Percentiles rank a stretch among this genome's conserved stretches.
Conservation (phyloP, 176 grass and related monocot species). For the Oryza australiensis region DNA sequence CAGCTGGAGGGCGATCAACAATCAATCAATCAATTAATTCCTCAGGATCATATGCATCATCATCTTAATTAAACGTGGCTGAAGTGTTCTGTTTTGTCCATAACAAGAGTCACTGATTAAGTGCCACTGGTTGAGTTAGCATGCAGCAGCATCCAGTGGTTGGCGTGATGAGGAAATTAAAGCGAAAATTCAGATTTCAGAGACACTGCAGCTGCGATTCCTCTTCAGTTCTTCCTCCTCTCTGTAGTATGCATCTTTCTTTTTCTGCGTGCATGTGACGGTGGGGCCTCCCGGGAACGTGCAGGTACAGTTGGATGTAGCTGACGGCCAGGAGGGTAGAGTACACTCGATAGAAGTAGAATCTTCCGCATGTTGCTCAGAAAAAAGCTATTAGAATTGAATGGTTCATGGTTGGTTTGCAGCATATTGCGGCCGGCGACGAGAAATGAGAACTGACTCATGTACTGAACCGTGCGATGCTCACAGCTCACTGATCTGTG, state of each 20-base stretch:
- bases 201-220: not conserved
- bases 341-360: conserved; percentile 7
- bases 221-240: not conserved
- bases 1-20: not conserved
- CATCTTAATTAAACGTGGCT: conserved; percentile 8
- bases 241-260: not conserved
- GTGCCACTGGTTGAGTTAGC: not conserved
- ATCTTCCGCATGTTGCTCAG: conserved; percentile 29
- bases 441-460: not conserved
- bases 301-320: conserved; percentile 33
- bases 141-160: not conserved
- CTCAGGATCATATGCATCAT: not conserved
- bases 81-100: conserved; percentile 8
- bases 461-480: not conserved
- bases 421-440: not conserved
- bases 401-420: not conserved
- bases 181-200: not conserved
- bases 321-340: not conserved
- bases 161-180: not conserved
- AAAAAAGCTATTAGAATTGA: not conserved
- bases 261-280: conserved; percentile 13
- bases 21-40: not conserved
- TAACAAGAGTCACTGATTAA: not conserved
- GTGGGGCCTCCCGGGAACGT: conserved; percentile 40
- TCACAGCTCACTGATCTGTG: no score